phyloP scores from a whole-genome alignment of 495 filamentous ascomycete species.

The Apodospora peruviana region DNA sequence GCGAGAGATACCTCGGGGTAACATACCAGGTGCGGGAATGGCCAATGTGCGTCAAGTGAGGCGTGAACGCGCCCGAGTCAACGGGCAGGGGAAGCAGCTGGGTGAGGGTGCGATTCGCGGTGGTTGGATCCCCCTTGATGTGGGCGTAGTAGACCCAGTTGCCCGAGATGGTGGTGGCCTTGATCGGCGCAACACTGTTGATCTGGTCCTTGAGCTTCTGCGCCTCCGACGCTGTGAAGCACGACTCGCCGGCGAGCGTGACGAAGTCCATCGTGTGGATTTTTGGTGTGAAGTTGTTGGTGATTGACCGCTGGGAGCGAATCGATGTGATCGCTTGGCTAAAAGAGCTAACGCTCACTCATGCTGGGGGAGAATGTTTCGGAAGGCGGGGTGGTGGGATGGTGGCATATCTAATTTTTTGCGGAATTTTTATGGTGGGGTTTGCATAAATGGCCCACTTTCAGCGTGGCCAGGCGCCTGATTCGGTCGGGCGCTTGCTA shows the following conservation, averaged over 20 bases:
- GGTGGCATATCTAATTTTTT: slow-evolving; percentile 5
- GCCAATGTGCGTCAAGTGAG: slow-evolving; percentile 24
- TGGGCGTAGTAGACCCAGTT: slow-evolving; percentile 49
- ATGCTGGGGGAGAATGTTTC: too few species aligned
- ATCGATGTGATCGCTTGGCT: neutral
- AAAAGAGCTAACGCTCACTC: slow-evolving; percentile 19
- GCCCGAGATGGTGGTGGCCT: slow-evolving; percentile 38
- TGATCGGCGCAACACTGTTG: slow-evolving; percentile 35
- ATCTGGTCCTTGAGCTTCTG: slow-evolving; percentile 44
- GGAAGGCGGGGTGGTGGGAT: slow-evolving; percentile 16
- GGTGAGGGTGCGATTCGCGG: slow-evolving; percentile 30
- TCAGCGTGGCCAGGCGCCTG: neutral
- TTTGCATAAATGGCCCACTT: slow-evolving; percentile 4
- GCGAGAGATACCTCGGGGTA: slow-evolving; percentile 82
- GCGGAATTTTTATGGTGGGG: slow-evolving; percentile 5
- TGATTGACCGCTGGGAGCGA: neutral
- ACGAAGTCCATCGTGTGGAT: slow-evolving; percentile 25
- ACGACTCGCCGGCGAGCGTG: slow-evolving; percentile 42
- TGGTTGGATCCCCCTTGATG: slow-evolving; percentile 27
- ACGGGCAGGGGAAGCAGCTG: slow-evolving; percentile 35
- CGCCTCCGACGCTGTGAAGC: slow-evolving; percentile 46
- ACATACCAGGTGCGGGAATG: slow-evolving; percentile 52
- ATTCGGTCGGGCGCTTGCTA: neutral
- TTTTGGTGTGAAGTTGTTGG: slow-evolving; percentile 3
- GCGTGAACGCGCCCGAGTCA: slow-evolving; percentile 5